A percentile compares a stretch with the other conserved stretches of the same genome.
These are phyloP conservation scores for Aspergillus ustus DNA, from an alignment of 2,329 filamentous ascomycete species.

Conservation along the genomic window DNA sequence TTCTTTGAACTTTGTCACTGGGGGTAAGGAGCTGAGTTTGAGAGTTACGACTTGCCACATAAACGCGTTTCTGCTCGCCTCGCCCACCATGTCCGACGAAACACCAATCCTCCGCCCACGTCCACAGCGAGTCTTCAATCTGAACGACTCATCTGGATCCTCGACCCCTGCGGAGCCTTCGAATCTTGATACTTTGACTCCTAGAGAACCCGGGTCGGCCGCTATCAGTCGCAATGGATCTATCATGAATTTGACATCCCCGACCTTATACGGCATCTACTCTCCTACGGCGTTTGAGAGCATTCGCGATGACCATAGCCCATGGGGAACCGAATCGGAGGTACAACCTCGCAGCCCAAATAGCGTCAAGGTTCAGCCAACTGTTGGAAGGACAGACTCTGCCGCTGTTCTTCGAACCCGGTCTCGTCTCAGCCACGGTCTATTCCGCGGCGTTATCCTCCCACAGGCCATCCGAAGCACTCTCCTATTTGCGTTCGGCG, in stretches of 20 bases:
- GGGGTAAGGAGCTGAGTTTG: background rate
- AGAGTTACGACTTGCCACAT: background rate
- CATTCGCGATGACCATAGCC: constrained; percentile 66
- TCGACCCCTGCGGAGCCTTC: constrained; percentile 45
- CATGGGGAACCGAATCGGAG: constrained; percentile 79
- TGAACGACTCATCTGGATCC: constrained; percentile 53
- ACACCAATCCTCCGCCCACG: constrained; percentile 69
- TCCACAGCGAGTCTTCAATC: constrained; percentile 72
- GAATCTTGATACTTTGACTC: constrained; percentile 40
- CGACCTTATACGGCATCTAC: constrained; percentile 92
- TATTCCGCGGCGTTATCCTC: constrained; percentile 51
- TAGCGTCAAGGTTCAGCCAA: constrained; percentile 47
- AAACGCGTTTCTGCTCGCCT: background rate
- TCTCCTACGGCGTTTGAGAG: constrained; percentile 64
- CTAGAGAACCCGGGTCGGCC: constrained; percentile 39
- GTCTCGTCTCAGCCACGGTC: constrained; percentile 42
- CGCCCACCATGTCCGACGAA: constrained; percentile 37
- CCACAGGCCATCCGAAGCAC: constrained; percentile 62
- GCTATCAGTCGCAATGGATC: constrained; percentile 73
- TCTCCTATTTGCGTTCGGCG: constrained; percentile 77
- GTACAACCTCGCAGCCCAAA: constrained; percentile 67
- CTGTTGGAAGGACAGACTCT: constrained; percentile 30
- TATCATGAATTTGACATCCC: constrained; percentile 82
- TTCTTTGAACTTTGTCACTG: background rate
- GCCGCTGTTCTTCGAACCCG: constrained; percentile 38